Evolutionary conservation across 2,329 filamentous ascomycete species (phyloP), one percentile per base, ranked within the genome.

Genomic region (Stemphylium vesicarium): DNA sequence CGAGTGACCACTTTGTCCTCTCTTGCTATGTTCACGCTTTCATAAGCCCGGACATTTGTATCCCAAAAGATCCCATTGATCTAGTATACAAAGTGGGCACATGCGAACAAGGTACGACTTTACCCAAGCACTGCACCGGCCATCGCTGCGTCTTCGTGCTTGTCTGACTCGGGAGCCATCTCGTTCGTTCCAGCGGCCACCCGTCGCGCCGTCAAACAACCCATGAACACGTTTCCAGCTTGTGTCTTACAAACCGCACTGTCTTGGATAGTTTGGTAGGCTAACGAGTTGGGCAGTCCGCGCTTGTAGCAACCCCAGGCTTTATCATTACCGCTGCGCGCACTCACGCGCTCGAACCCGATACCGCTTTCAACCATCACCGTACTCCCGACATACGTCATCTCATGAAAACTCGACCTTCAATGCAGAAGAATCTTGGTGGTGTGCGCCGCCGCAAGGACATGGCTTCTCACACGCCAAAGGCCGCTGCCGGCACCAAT

Each of bases 201-300:
- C 64, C 64, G 68, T 61, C 46, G 52, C 58, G 53, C 59, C 60
- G 68, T 72, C 71, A 74, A 75, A 74, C 73, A 65, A 46, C 60
- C 60, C 56, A 59, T 59, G 66, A 69, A 75, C 73, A 74, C 74
- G 71, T 74, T 69, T 67, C 65, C 65, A 63, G 67, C 68, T 71
- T 75, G 71, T 71, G 70, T 72, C 63, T 66, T 66, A 60, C 74
- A 75, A 75, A 74, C 72, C 53, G 62, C 62, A 40, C 55, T 63
- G 64, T 72, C 69, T 74, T 73, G 66, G 65, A 71, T 64, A 63
- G 67, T 73, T 70, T 74, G 66, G 65, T 64, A 42, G 55, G 69
- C 73, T 76, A 63, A 76, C 70, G 54, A 63, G 65, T 74, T 74
- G 62, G 26, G 53, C 65, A 75, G 73, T 68, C 62, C 56, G 63